These are phyloP conservation scores for Calocybe cyanea DNA, from an alignment of 768 basidiomycete species.

Conservation along the genomic window DNA sequence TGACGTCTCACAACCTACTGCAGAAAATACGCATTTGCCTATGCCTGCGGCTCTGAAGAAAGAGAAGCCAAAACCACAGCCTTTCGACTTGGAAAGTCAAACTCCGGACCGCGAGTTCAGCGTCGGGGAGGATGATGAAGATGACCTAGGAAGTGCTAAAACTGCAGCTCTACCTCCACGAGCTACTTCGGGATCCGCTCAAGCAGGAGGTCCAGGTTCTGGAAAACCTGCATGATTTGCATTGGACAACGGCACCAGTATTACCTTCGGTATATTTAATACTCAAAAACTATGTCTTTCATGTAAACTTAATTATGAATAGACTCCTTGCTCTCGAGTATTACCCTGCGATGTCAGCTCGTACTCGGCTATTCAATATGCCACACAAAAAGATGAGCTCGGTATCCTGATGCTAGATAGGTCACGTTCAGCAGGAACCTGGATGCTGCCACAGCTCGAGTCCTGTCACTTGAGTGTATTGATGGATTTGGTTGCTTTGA, in stretches of 20 bases:
- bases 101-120: constrained; percentile 31
- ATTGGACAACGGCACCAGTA: neutral
- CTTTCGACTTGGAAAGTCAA: constrained; percentile 11
- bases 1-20: neutral
- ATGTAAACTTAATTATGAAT: too few relatives aligned
- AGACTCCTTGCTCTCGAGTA: too few relatives aligned
- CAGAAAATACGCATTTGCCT: constrained; percentile 9
- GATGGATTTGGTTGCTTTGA: too few relatives aligned
- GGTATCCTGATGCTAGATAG: too few relatives aligned
- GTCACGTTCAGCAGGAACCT: too few relatives aligned
- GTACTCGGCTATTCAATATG: too few relatives aligned
- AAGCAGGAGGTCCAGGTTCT: neutral
- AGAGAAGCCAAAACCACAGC: constrained; percentile 10
- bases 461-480: too few relatives aligned
- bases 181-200: neutral
- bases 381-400: too few relatives aligned
- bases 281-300: too few relatives aligned
- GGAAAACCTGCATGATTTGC: constrained; percentile 1
- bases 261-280: too few relatives aligned
- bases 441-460: too few relatives aligned
- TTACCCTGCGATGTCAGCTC: too few relatives aligned
- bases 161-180: neutral
- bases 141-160: constrained; percentile 7
- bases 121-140: constrained; percentile 29
- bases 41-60: constrained; percentile 4